Conservation (phyloP, 2,329 filamentous ascomycete genomes). For the Fusarium protoensiforme region DNA sequence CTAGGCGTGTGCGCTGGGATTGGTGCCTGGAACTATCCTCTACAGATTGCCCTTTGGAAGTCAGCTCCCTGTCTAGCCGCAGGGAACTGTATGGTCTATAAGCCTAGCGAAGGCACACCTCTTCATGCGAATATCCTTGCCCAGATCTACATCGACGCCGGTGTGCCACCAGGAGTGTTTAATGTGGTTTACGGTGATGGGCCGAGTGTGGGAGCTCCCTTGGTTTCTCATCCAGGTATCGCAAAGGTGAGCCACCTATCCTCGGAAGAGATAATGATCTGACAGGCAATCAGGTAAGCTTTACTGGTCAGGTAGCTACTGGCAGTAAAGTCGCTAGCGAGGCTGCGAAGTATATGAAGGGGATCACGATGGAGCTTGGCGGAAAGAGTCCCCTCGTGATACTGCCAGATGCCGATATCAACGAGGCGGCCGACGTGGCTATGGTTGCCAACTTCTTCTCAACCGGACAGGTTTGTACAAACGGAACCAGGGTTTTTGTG, state of each 20-base stretch:
- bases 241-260: too few species aligned
- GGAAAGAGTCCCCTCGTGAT: conserved; percentile 87
- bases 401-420: conserved; percentile 82
- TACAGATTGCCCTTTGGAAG: conserved; percentile 92
- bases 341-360: conserved; percentile 84
- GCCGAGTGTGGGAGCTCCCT: conserved; percentile 75
- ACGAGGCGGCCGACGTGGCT: conserved; percentile 83
- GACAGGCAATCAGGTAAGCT: too few species aligned
- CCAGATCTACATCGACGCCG: conserved; percentile 80
- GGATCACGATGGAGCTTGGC: conserved; percentile 91
- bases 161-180: conserved; percentile 84
- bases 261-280: too few species aligned
- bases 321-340: conserved; percentile 83
- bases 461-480: conserved; percentile 92
- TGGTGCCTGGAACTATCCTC: conserved; percentile 92
- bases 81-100: conserved; percentile 92
- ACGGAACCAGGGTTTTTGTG: conserved; percentile 89
- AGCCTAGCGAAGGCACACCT: conserved; percentile 87
- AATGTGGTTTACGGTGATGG: conserved; percentile 87
- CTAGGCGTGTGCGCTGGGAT: conserved; percentile 88
- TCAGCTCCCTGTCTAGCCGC: conserved; percentile 86
- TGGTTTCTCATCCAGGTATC: conserved; percentile 77
- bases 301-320: conserved; percentile 87
- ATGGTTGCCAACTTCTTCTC: conserved; percentile 97
- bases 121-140: conserved; percentile 83